Evolutionary conservation across 202 grass and related monocot species (phyloP), one percentile per base, ranked within the genome.

Genomic region (Zizania palustris): DNA sequence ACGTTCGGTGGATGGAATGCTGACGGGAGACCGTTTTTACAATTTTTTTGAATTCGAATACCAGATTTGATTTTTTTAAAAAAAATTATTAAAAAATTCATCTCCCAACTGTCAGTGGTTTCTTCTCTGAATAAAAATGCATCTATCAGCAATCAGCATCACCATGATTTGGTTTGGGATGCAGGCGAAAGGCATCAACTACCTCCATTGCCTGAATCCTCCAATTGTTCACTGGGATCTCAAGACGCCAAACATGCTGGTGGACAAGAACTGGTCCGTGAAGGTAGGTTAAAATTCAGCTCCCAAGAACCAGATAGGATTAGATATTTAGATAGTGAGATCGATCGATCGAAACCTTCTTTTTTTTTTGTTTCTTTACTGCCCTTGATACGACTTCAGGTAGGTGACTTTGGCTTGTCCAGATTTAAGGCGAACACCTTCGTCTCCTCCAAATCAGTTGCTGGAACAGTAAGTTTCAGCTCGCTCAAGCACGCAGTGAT

Each of bases 201-300:
- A 97, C 88, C 94, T 97, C 21, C 94, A 97, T 48, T 97, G 88
- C 64, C 85, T 97, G 45, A 97, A 97, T 65, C 94, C 94, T 73
- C 94, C 94, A 13, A 93, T 97, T 54, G 94, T 97, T n/a, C 94
- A 97, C 75, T 97, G 94, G 94, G 94, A 97, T 84, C 76, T 97
- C 12, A 97, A 93, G 78, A 88, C 94, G 71, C 94, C 94, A 70
- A 97, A 97, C 81, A 91, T 97, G 78, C 65, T 97, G 87, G 94
- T 97, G 1, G 94, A 93, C 39, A 92, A 92, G 80, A 97, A 97
- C 77, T 97, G 94, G 94, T 93, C 91, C 1, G 89, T 92, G 65
- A 97, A 97, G 94, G 94, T 93, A 53, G 53, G 87, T 89, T 38
- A 80, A 50, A 73, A 12, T 73, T 41, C 51, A 56, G 45, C 21